These are phyloP conservation scores for Alternaria viburni DNA, from an alignment of 2,329 filamentous ascomycete genomes.

Conservation along the genomic window DNA sequence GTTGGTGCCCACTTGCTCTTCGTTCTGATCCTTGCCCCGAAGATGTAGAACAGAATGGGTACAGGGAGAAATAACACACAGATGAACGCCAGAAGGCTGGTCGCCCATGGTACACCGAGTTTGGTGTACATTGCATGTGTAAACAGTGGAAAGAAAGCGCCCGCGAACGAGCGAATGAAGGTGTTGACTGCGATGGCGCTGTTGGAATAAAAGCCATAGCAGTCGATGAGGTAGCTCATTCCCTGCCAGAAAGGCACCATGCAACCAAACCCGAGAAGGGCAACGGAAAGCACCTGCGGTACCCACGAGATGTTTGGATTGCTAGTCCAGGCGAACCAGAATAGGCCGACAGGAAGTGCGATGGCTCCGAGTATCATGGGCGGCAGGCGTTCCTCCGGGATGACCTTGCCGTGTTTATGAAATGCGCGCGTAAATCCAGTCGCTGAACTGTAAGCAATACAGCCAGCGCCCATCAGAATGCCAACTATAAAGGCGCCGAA, in stretches of 20 bases:
- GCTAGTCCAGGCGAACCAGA: constrained; percentile 67
- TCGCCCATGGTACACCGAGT: constrained; percentile 45
- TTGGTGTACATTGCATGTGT: constrained; percentile 55
- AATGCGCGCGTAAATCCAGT: constrained; percentile 43
- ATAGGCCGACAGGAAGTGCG: constrained; percentile 64
- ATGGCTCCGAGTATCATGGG: constrained; percentile 70
- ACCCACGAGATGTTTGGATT: constrained; percentile 59
- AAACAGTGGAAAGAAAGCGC: constrained; percentile 59
- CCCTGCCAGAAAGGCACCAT: constrained; percentile 82
- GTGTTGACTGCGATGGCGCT: constrained; percentile 58
- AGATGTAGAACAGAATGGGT: constrained; percentile 45
- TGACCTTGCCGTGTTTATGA: constrained; percentile 53
- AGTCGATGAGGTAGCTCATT: constrained; percentile 82
- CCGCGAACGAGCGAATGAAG: constrained; percentile 57
- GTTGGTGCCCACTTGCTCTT: constrained; percentile 43
- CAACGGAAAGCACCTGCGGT: constrained; percentile 62
- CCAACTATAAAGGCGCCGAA: constrained; percentile 71
- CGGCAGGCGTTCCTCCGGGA: constrained; percentile 66
- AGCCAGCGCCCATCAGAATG: constrained; percentile 57
- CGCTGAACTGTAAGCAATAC: constrained; percentile 42
- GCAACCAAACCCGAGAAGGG: constrained; percentile 74
- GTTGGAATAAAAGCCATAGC: constrained; percentile 54
- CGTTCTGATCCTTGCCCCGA: constrained; percentile 39
- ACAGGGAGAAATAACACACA: constrained; percentile 43
- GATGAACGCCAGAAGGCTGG: constrained; percentile 41